phyloP scores from a whole-genome alignment of 129 eudicot genomes.

The Apium graveolens region DNA sequence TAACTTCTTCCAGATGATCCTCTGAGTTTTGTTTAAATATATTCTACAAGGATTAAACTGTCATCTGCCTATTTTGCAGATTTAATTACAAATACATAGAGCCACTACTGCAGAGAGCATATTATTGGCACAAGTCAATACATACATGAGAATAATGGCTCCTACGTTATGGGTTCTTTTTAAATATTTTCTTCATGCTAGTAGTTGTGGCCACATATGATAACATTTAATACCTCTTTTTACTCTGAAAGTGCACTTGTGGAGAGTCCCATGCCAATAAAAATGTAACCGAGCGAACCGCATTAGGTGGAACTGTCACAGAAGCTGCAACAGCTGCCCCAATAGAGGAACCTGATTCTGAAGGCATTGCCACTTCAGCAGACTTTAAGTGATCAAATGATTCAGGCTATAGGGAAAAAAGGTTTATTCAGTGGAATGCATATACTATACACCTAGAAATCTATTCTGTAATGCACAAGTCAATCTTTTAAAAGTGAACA shows the following conservation, averaged over 20 bases:
- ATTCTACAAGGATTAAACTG: background rate
- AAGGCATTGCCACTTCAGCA: conserved; percentile 53
- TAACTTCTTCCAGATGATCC: background rate
- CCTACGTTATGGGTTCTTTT: background rate
- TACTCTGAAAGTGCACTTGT: conserved; percentile 52
- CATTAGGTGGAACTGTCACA: conserved; percentile 51
- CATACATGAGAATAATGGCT: background rate
- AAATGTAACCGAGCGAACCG: conserved; percentile 57
- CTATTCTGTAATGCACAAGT: too few species aligned
- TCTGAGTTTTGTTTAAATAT: background rate
- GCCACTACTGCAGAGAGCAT: background rate
- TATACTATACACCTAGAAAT: background rate
- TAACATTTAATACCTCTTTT: conserved; percentile 49
- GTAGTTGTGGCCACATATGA: background rate
- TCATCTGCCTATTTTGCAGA: background rate
- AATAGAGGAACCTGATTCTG: conserved; percentile 57
- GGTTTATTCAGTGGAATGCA: background rate
- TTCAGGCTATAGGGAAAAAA: conserved; percentile 47
- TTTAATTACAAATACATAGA: background rate
- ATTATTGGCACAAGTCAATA: background rate
- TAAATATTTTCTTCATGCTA: background rate
- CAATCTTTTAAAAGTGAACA: too few species aligned
- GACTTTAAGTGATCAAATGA: conserved; percentile 65
- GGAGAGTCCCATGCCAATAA: conserved; percentile 95
- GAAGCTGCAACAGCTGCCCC: conserved; percentile 98